A percentile compares a stretch with the other conserved stretches of the same genome.
phyloP scores from a whole-genome alignment of 163 green algal genomes.

The Scenedesmus sp. region DNA sequence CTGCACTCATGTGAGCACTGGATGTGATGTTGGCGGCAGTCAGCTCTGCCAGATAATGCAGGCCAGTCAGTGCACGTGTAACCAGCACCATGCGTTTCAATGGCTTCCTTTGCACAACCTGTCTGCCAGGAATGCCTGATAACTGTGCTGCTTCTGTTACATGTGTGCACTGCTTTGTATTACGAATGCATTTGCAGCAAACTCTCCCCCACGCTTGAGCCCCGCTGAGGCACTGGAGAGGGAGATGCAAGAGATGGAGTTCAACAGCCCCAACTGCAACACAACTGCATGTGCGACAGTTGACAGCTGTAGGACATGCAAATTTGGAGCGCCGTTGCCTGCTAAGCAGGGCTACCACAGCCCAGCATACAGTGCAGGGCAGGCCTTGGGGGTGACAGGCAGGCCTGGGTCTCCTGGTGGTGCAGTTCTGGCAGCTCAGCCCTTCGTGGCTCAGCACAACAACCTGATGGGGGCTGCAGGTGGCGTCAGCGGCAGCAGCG shows the following conservation, averaged over 20 bases:
- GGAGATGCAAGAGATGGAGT: constrained; percentile 37
- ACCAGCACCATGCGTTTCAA: background rate
- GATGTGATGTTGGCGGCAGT: background rate
- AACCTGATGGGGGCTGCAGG: constrained; percentile 35
- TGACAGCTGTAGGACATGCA: background rate
- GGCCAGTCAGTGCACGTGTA: background rate
- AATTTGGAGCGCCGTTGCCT: background rate
- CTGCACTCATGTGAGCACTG: background rate
- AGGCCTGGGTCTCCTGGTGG: background rate
- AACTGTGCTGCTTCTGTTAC: background rate
- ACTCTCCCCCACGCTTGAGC: background rate
- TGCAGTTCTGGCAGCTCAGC: constrained; percentile 4
- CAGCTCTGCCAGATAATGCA: background rate
- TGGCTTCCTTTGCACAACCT: background rate
- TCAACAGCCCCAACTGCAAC: constrained; percentile 6
- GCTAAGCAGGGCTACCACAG: background rate
- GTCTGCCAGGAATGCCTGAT: background rate
- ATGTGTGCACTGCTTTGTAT: background rate
- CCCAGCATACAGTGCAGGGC: background rate
- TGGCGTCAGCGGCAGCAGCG: background rate
- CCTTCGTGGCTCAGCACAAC: constrained; percentile 40
- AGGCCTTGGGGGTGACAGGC: background rate
- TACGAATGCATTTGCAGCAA: background rate
- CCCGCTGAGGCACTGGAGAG: constrained; percentile 32
- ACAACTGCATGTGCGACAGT: constrained; percentile 3